A percentile compares a stretch with the other conserved stretches of the same genome.
Evolutionary conservation across 1,284 basidiomycete species (phyloP).

Genomic region (Rhodotorula sp.): DNA sequence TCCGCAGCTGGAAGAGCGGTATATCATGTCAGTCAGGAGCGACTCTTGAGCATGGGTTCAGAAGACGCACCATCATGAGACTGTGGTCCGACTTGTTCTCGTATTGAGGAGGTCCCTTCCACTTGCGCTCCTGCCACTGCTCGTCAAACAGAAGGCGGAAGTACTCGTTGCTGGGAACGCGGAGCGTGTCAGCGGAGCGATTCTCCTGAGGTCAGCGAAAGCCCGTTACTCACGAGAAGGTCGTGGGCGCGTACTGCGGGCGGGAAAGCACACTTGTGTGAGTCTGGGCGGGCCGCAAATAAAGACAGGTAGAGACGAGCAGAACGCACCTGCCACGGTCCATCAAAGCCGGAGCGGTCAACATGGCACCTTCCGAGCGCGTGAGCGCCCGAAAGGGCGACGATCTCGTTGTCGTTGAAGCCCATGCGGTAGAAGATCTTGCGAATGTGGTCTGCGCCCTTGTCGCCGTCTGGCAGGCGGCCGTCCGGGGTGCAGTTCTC

Average conservation of each 20-base stretch:
- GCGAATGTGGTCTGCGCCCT: slow-evolving; percentile 50
- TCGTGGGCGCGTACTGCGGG: slow-evolving; percentile 47
- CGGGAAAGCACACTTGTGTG: slow-evolving; percentile 60
- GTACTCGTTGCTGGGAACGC: slow-evolving; percentile 21
- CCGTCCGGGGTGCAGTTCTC: slow-evolving; percentile 49
- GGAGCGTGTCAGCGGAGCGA: not conserved
- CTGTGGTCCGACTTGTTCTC: slow-evolving; percentile 84
- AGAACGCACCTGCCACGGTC: slow-evolving; percentile 64
- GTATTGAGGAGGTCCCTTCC: slow-evolving; percentile 82
- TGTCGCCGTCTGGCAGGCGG: slow-evolving; percentile 50
- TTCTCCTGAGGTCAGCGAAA: not conserved
- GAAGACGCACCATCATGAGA: slow-evolving; percentile 80
- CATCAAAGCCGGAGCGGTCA: slow-evolving; percentile 77
- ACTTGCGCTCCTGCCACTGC: slow-evolving; percentile 63
- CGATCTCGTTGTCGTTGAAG: slow-evolving; percentile 93
- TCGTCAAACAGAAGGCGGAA: slow-evolving; percentile 73
- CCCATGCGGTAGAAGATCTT: slow-evolving; percentile 52
- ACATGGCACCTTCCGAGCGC: slow-evolving; percentile 91
- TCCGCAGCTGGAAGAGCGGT: slow-evolving; percentile 52
- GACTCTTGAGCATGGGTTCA: not conserved
- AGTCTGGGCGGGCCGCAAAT: not conserved
- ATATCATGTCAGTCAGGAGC: not conserved
- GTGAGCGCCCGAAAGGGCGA: slow-evolving; percentile 90
- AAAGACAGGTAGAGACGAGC: not conserved
- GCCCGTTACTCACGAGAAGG: not conserved